A percentile compares a stretch with the other conserved stretches of the same genome.
Evolutionary conservation across 1,284 basidiomycete species (phyloP).

Genomic region (Hemileia vastatrix): DNA sequence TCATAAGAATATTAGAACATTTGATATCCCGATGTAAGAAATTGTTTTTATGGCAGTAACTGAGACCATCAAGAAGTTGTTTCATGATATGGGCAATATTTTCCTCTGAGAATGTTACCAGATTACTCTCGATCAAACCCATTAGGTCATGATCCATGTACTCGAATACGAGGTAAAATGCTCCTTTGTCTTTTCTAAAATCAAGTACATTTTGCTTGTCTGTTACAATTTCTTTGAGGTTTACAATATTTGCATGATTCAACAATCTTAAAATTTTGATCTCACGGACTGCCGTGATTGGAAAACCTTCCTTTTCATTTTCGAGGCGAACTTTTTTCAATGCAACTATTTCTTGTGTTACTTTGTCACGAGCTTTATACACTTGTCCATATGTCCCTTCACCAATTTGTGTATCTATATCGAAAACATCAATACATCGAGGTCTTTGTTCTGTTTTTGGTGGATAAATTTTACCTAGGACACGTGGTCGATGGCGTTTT

Average conservation of each 20-base stretch:
- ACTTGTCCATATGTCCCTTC: no score
- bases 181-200: no score
- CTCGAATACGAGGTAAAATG: constrained; percentile 96
- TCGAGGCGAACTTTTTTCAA: constrained; percentile 92
- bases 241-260: constrained; percentile 71
- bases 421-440: no score
- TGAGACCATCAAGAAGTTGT: constrained; percentile 84
- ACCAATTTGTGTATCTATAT: no score
- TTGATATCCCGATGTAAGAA: constrained; percentile 98
- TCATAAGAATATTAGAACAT: constrained; percentile 89
- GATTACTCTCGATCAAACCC: constrained; percentile 76
- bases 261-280: constrained; percentile 91
- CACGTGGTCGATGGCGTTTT: no score
- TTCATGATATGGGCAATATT: constrained; percentile 95
- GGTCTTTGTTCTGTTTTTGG: no score
- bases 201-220: no score
- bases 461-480: no score
- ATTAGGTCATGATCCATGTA: constrained; percentile 99
- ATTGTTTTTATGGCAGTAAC: constrained; percentile 92
- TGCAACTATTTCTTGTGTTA: constrained; percentile 64
- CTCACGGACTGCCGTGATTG: constrained; percentile 88
- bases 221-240: constrained; percentile 88
- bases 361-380: no score
- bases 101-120: no score
- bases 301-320: constrained; percentile 87